phyloP scores from a whole-genome alignment of 2,329 filamentous ascomycete species.

The Nothophoma quercina region DNA sequence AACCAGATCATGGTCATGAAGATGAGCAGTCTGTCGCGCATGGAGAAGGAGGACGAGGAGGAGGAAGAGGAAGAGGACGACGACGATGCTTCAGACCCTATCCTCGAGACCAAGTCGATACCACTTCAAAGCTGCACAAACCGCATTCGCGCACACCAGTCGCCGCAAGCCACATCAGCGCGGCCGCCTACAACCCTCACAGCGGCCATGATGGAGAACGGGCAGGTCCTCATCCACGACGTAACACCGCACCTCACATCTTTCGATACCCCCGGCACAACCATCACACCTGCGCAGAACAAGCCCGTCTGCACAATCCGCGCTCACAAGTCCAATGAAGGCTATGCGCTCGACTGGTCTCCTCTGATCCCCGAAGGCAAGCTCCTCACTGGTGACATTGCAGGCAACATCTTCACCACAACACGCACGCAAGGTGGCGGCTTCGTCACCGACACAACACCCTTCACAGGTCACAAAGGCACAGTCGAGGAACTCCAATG shows the following conservation, averaged over 20 bases:
- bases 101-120: constrained; percentile 91
- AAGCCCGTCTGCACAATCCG: constrained; percentile 87
- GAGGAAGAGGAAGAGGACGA: constrained; percentile 72
- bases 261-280: constrained; percentile 87
- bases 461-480: constrained; percentile 83
- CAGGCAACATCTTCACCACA: constrained; percentile 88
- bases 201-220: constrained; percentile 90
- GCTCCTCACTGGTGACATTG: constrained; percentile 89
- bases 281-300: constrained; percentile 81
- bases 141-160: constrained; percentile 87
- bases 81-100: constrained; percentile 80
- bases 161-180: constrained; percentile 73
- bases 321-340: constrained; percentile 86
- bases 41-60: constrained; percentile 77
- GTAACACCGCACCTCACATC: constrained; percentile 86
- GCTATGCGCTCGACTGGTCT: constrained; percentile 98
- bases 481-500: constrained; percentile 96
- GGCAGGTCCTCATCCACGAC: constrained; percentile 90
- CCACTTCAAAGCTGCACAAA: constrained; percentile 89
- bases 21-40: constrained; percentile 87
- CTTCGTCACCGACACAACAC: constrained; percentile 84
- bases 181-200: constrained; percentile 82
- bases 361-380: constrained; percentile 80
- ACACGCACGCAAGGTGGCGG: constrained; percentile 86
- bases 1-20: constrained; percentile 97